phyloP scores from a whole-genome alignment of 148 eudicot species.

The Amaranthus cruentus region DNA sequence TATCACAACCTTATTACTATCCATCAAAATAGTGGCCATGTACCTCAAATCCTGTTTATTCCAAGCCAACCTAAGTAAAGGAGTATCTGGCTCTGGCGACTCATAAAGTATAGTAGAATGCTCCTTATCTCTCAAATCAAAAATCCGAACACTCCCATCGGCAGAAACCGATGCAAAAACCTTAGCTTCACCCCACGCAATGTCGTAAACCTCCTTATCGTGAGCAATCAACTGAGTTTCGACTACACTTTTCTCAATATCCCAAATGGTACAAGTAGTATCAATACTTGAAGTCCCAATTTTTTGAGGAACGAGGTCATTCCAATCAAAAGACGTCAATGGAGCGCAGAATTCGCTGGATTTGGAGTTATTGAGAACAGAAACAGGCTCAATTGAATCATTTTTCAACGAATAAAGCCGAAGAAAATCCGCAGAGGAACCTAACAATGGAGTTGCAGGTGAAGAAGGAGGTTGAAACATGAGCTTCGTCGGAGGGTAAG shows the following conservation, averaged over 20 bases:
- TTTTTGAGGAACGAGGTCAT: slow-evolving; percentile 63
- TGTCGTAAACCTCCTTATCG: slow-evolving; percentile 94
- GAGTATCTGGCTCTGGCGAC: slow-evolving; percentile 88
- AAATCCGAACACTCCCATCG: slow-evolving; percentile 85
- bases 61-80: slow-evolving; percentile 82
- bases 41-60: slow-evolving; percentile 90
- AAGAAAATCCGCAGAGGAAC: slow-evolving; percentile 73
- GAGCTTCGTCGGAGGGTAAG: slow-evolving; percentile 87
- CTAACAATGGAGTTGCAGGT: slow-evolving; percentile 37
- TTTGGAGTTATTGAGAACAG: slow-evolving; percentile 68
- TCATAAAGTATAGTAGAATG: slow-evolving; percentile 94
- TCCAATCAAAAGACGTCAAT: slow-evolving; percentile 89
- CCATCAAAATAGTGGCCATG: slow-evolving; percentile 91
- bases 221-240: slow-evolving; percentile 94
- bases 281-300: slow-evolving; percentile 85
- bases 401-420: slow-evolving; percentile 48
- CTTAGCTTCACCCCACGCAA: slow-evolving; percentile 97
- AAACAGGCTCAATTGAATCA: slow-evolving; percentile 34
- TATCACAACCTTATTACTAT: slow-evolving; percentile 79
- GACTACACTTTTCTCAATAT: slow-evolving; percentile 68
- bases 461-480: slow-evolving; percentile 63
- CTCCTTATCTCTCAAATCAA: slow-evolving; percentile 90
- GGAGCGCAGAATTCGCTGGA: slow-evolving; percentile 85
- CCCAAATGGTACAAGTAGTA: slow-evolving; percentile 96
- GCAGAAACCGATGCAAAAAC: slow-evolving; percentile 93